Evolutionary conservation across 257 asterid species (phyloP), one percentile per base, ranked within the genome.

Genomic region (Voacanga thouarsii): DNA sequence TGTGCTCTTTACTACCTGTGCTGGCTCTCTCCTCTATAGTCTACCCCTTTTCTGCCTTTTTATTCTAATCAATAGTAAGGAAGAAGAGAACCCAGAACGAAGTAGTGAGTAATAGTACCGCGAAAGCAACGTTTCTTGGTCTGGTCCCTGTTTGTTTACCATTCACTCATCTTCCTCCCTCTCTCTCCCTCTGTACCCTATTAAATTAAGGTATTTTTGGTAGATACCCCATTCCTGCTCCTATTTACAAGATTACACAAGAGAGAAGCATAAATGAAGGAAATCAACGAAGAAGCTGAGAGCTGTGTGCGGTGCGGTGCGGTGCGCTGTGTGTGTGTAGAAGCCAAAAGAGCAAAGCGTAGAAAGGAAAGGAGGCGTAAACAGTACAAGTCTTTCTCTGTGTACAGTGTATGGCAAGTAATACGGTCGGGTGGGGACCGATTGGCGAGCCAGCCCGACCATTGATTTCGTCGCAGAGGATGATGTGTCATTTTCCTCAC

Each of bases 401-500:
- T 41, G 23, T 24, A 41, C 19, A 24, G 9, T 10, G 15, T 33
- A 33, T 33, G 37, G 1, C 37, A 33, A 75, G 18, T 44, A 43
- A 43, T 60, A 44, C 21, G 69, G 24, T 24, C n/a, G 47, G 71
- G 76, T 44, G 39, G 64, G 71, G 76, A 53, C 75, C 75, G 9
- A n/a, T 37, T 51, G 16, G 7, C 55, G 55, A 77, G 41, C 59
- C 76, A 55, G 71, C 71, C 49, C 61, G 41, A 70, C 81, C 68
- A 5, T 72, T 70, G 70, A 66, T 65, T 78, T 71, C 19, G 67
- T 71, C 70, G 23, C 73, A 15, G 79, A 26, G 0, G 70, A 78
- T 73, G 83, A 80, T 69, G 79, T 57, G 80, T 87, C 89, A 63
- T 50, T 85, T 80, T 87, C 88, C 55, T 66, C 64, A 75, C 88